Evolutionary conservation across 106 monocot genomes (phyloP).

Genomic region (Chionographis japonica): DNA sequence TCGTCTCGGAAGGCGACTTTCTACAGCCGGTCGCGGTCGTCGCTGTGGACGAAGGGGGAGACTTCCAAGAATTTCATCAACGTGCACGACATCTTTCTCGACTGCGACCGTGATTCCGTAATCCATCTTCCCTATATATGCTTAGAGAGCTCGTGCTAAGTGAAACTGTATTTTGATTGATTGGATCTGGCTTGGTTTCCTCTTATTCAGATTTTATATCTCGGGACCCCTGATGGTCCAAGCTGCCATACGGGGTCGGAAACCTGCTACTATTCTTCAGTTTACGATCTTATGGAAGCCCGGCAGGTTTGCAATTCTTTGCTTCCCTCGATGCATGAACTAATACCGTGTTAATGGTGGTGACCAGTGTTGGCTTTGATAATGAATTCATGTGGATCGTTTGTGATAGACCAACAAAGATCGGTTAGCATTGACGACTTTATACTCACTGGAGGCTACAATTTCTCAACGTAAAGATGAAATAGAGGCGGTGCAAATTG

Average conservation of each 20-base stretch:
- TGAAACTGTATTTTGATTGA: neutral
- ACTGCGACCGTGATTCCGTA: slow-evolving; percentile 96
- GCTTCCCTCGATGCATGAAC: neutral
- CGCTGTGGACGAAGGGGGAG: slow-evolving; percentile 96
- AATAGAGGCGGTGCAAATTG: slow-evolving; percentile 22
- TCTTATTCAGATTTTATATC: slow-evolving; percentile 72
- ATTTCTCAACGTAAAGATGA: slow-evolving; percentile 71
- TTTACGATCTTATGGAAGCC: slow-evolving; percentile 55
- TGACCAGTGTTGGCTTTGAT: neutral
- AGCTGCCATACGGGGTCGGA: slow-evolving; percentile 92
- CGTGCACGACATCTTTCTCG: slow-evolving; percentile 92
- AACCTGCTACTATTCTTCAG: slow-evolving; percentile 82
- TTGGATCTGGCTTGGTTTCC: neutral
- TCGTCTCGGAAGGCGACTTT: slow-evolving; percentile 84
- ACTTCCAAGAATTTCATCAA: slow-evolving; percentile 92
- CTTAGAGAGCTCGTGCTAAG: neutral
- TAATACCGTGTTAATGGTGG: too few species aligned
- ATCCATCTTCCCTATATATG: neutral
- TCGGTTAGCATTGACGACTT: slow-evolving; percentile 51
- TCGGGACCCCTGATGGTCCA: slow-evolving; percentile 94
- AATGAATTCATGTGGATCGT: neutral
- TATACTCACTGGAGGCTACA: slow-evolving; percentile 75
- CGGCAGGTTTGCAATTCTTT: slow-evolving; percentile 36
- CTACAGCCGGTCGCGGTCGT: slow-evolving; percentile 79
- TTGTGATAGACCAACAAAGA: slow-evolving; percentile 30